These are phyloP conservation scores for Sanghuangporus weigelae DNA, from an alignment of 1,284 basidiomycete genomes.

Conservation along the genomic window DNA sequence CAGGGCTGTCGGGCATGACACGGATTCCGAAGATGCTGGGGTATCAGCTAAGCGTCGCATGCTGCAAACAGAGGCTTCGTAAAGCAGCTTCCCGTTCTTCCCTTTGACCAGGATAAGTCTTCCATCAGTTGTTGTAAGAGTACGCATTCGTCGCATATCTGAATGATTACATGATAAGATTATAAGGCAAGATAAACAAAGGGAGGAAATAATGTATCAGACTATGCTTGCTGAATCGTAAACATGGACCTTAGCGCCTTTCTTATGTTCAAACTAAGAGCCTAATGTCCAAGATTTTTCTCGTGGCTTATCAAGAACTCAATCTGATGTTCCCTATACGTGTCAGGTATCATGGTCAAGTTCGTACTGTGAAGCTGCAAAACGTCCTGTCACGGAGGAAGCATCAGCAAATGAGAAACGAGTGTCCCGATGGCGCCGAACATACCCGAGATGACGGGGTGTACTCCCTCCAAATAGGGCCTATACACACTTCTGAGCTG, in stretches of 20 bases:
- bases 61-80: too few species aligned
- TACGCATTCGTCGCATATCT: too few species aligned
- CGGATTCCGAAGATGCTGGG: too few species aligned
- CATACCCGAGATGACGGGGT: background rate
- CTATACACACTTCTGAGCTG: conserved; percentile 19
- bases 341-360: conserved; percentile 33
- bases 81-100: too few species aligned
- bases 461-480: conserved; percentile 34
- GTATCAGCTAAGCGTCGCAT: too few species aligned
- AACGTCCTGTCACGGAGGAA: conserved; percentile 19
- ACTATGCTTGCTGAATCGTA: too few species aligned
- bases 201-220: too few species aligned
- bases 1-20: too few species aligned
- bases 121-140: too few species aligned
- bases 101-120: too few species aligned
- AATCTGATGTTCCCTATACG: conserved; percentile 32
- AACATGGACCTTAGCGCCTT: background rate
- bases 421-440: background rate
- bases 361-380: conserved; percentile 36
- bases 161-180: too few species aligned
- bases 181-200: too few species aligned
- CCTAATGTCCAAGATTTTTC: background rate
- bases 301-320: conserved; percentile 32
- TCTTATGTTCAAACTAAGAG: background rate
- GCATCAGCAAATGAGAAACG: background rate